A percentile compares a stretch with the other conserved stretches of the same genome.
phyloP scores from a whole-genome alignment of 2,329 filamentous ascomycete species.

The Passalora sequoiae region DNA sequence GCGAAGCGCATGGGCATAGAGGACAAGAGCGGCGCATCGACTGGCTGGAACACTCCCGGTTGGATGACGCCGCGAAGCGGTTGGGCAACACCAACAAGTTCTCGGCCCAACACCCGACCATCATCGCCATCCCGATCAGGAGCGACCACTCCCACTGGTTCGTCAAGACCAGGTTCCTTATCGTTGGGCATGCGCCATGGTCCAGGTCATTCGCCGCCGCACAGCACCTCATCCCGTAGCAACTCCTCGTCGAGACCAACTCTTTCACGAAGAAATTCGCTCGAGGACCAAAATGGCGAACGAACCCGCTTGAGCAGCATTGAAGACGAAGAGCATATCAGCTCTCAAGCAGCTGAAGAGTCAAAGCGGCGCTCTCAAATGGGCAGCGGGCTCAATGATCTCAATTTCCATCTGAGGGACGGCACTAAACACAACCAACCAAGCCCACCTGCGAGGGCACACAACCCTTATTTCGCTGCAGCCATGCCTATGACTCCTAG shows the following conservation, averaged over 20 bases:
- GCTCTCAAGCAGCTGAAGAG: constrained; percentile 28
- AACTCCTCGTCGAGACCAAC: constrained; percentile 9
- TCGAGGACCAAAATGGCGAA: constrained; percentile 22
- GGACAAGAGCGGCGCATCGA: constrained; percentile 27
- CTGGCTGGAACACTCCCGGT: constrained; percentile 34
- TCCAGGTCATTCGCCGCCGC: constrained; percentile 27
- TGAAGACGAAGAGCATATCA: constrained; percentile 33
- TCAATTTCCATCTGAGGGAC: constrained; percentile 30
- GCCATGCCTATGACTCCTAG: constrained; percentile 18
- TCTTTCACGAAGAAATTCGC: constrained; percentile 26
- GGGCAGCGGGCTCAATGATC: constrained; percentile 21
- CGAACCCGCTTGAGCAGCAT: constrained; percentile 23
- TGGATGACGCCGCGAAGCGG: constrained; percentile 41
- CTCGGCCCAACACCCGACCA: constrained; percentile 29
- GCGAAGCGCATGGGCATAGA: constrained; percentile 30
- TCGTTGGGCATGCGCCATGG: constrained; percentile 31
- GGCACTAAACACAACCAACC: constrained; percentile 21
- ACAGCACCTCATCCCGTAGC: constrained; percentile 9
- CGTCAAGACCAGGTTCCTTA: constrained; percentile 19
- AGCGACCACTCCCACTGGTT: constrained; percentile 22
- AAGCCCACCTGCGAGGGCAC: constrained; percentile 11
- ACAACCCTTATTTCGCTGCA: constrained; percentile 22
- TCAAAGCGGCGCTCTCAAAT: constrained; percentile 30
- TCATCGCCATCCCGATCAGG: constrained; percentile 31
- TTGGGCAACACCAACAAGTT: constrained; percentile 34